Base-by-base conservation (phyloP, 257 asterid species). In the Lavandula angustifolia region DNA sequence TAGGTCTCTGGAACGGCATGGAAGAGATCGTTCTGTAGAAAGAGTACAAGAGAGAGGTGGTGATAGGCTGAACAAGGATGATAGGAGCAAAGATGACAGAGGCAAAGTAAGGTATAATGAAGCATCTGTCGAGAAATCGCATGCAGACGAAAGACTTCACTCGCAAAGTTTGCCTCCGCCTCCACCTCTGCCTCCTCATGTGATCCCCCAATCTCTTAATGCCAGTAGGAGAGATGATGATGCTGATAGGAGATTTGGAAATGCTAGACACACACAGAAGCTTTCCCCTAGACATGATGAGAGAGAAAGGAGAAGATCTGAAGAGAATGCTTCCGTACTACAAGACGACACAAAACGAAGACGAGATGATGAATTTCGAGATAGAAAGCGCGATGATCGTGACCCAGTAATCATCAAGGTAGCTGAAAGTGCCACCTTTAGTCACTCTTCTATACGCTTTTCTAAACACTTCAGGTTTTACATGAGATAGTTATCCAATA, bases 271-370 rank as follows among this genome's bases (percentile, higher is more conserved):
- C 74, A 35, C 82, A 41, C 96, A 86, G 67, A 86, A 86, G 73
- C 97, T 94, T 71, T 90, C 97, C 60, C 99, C 97, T 8, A 87
- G 95, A 69, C 92, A 83, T 73, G 99, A 94, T 18, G 96, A 94
- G 68, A 84, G 97, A 76, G 99, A 94, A 62, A 77, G 87, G 71
- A 81, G 95, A 56, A 82, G 96, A 70, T 94, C 99, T 3, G 99
- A 94, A 75, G 99, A 94, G 71, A 90, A 74, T 75, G 73, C 79
- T 73, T 73, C 85, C 34, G 74, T 77, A 66, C 67, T 80, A 74
- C 96, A 75, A 71, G 99, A 94, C 69, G 99, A 94, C 74, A 56
- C 76, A 18, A 94, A 94, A 74, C 90, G 96, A 64, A 76, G 99
- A 74, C 84, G 96, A 67, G 99, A 94, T 35, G 99, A 94, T 60